Evolutionary conservation across 768 basidiomycete genomes (phyloP).

Genomic region (Pleurotus djamor): DNA sequence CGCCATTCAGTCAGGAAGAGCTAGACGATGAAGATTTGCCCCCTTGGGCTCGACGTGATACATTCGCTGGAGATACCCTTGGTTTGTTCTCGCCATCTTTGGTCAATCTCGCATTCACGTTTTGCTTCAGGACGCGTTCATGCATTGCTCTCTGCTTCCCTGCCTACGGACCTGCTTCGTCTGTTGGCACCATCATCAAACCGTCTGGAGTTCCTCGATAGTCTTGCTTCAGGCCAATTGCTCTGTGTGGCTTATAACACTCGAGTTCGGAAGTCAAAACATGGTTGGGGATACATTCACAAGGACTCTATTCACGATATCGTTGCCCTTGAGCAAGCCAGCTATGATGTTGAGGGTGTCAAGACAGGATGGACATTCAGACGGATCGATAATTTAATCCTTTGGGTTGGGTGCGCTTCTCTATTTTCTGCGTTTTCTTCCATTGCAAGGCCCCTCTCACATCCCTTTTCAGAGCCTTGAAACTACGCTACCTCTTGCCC

Average conservation of each 20-base stretch:
- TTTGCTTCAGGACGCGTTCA: constrained; percentile 57
- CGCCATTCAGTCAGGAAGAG: neutral
- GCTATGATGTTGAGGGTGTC: constrained; percentile 30
- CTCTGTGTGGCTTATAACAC: constrained; percentile 82
- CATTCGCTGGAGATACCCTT: constrained; percentile 54
- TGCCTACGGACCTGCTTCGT: constrained; percentile 40
- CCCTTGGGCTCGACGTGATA: constrained; percentile 66
- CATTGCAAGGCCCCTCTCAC: neutral
- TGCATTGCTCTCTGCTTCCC: constrained; percentile 54
- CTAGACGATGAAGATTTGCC: constrained; percentile 31
- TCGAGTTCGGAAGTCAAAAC: constrained; percentile 74
- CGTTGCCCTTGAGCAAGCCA: constrained; percentile 55
- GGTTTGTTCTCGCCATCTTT: constrained; percentile 37
- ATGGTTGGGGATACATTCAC: constrained; percentile 88
- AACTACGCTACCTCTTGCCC: constrained; percentile 77
- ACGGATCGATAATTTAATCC: constrained; percentile 78
- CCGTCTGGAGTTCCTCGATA: constrained; percentile 38
- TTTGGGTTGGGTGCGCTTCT: constrained; percentile 77
- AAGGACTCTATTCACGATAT: constrained; percentile 80
- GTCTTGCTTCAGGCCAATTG: constrained; percentile 73
- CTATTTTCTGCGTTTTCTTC: neutral
- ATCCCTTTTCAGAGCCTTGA: constrained; percentile 57
- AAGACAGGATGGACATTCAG: constrained; percentile 82
- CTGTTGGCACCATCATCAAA: neutral
- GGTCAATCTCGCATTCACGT: neutral